phyloP scores from a whole-genome alignment of 2,329 filamentous ascomycete species.

The Thelonectria rubi region DNA sequence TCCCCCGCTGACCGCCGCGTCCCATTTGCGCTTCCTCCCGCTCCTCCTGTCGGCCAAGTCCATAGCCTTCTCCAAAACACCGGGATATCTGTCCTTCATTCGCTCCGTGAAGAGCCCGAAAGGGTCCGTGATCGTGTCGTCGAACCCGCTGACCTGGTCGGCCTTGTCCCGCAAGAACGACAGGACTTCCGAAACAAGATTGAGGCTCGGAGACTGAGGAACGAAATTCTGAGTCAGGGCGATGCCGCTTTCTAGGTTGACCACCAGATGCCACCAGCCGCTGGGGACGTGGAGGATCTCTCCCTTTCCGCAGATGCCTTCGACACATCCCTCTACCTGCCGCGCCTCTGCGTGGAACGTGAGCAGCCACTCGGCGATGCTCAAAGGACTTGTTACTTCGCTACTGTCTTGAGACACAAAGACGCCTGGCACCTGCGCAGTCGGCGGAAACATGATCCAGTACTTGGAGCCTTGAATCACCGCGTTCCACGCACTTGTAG shows the following conservation, averaged over 20 bases:
- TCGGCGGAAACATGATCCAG: constrained; percentile 97
- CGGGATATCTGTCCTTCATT: constrained; percentile 70
- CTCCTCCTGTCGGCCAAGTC: constrained; percentile 70
- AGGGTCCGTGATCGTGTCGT: constrained; percentile 73
- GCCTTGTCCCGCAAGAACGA: constrained; percentile 83
- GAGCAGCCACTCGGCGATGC: constrained; percentile 96
- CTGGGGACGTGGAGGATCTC: constrained; percentile 93
- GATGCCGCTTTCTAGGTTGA: constrained; percentile 85
- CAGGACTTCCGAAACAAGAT: constrained; percentile 77
- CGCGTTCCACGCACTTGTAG: constrained; percentile 89
- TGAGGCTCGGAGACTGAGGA: constrained; percentile 63
- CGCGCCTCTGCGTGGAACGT: constrained; percentile 88
- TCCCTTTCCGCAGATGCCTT: constrained; percentile 84
- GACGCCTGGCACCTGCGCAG: constrained; percentile 82
- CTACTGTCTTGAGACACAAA: constrained; percentile 89
- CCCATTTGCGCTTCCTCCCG: constrained; percentile 86
- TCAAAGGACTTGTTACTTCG: constrained; percentile 92
- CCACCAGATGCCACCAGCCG: constrained; percentile 96
- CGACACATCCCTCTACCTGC: constrained; percentile 76
- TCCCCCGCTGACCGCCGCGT: constrained; percentile 67
- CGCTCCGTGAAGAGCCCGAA: constrained; percentile 79
- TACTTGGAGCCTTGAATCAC: constrained; percentile 91
- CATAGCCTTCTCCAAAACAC: constrained; percentile 72
- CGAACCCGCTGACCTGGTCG: constrained; percentile 89
- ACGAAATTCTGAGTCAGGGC: constrained; percentile 97